A percentile compares a stretch with the other conserved stretches of the same genome.
Evolutionary conservation across 2,329 filamentous ascomycete genomes (phyloP).

Genomic region (Coniochaeta pulveracea): DNA sequence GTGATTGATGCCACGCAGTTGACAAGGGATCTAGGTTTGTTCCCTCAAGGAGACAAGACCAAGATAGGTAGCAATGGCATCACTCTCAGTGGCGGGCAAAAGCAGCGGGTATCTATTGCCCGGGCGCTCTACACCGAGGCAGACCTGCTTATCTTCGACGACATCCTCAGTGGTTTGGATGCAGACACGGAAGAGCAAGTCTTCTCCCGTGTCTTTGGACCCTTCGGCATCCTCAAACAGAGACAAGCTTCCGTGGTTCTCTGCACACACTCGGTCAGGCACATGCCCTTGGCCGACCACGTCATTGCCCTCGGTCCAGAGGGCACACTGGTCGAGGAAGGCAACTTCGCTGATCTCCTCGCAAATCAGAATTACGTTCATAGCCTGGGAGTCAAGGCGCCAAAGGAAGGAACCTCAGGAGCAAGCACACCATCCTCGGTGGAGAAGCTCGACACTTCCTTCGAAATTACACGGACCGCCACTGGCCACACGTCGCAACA

Average conservation of each 20-base stretch:
- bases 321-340: slow-evolving; percentile 31
- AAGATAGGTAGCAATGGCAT: slow-evolving; percentile 23
- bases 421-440: neutral
- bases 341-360: slow-evolving; percentile 24
- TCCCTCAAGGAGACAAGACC: slow-evolving; percentile 22
- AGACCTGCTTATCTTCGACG: slow-evolving; percentile 23
- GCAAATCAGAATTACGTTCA: slow-evolving; percentile 25
- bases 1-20: slow-evolving; percentile 20
- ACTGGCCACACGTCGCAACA: slow-evolving; percentile 3
- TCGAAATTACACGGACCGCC: slow-evolving; percentile 2
- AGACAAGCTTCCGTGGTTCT: slow-evolving; percentile 17
- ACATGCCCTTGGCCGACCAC: slow-evolving; percentile 29
- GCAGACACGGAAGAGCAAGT: slow-evolving; percentile 27
- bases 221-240: slow-evolving; percentile 17
- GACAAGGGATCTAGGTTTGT: slow-evolving; percentile 14
- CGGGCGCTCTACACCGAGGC: slow-evolving; percentile 13
- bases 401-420: slow-evolving; percentile 9
- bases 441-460: neutral
- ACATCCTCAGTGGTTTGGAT: slow-evolving; percentile 28
- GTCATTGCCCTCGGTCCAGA: slow-evolving; percentile 31
- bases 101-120: slow-evolving; percentile 16
- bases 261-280: slow-evolving; percentile 26
- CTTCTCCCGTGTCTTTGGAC: slow-evolving; percentile 25
- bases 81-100: slow-evolving; percentile 24
- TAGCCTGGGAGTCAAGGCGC: slow-evolving; percentile 22